These are phyloP conservation scores for Fragaria iinumae DNA, from an alignment of 306 rosid species.

Conservation along the genomic window DNA sequence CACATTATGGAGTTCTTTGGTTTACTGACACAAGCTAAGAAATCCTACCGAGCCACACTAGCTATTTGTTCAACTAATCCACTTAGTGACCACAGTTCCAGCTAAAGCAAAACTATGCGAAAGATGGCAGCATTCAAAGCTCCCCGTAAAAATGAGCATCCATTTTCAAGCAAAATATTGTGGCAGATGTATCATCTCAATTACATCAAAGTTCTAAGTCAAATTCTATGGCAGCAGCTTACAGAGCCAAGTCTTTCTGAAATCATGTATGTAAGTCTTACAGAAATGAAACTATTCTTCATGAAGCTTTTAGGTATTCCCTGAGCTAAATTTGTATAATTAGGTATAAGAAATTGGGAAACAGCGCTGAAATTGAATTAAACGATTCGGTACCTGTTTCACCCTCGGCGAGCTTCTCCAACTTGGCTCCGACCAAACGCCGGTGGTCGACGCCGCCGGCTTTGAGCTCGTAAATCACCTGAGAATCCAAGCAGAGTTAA, in stretches of 20 bases:
- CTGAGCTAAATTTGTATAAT: background rate
- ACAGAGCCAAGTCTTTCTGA: background rate
- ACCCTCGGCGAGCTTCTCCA: conserved; percentile 99
- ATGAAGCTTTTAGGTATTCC: background rate
- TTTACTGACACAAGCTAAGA: background rate
- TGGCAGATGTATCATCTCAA: conserved; percentile 1
- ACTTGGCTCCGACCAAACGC: conserved; percentile 91
- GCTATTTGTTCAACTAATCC: background rate
- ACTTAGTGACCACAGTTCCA: background rate
- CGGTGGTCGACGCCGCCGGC: conserved; percentile 98
- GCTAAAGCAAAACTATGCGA: background rate
- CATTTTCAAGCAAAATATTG: background rate
- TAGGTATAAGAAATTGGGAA: background rate
- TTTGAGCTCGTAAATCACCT: conserved; percentile 94
- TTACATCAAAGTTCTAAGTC: background rate
- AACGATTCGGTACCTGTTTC: conserved; percentile 58
- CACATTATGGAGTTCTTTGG: background rate
- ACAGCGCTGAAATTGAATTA: background rate
- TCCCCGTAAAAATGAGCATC: background rate
- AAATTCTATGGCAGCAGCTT: background rate
- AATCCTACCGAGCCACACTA: conserved; percentile 2
- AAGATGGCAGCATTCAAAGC: background rate
- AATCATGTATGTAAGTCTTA: background rate
- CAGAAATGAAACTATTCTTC: background rate
- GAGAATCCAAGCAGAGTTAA: conserved; percentile 16